Base-by-base conservation (phyloP, 2,329 filamentous ascomycete species). In the Fusarium continuum region DNA sequence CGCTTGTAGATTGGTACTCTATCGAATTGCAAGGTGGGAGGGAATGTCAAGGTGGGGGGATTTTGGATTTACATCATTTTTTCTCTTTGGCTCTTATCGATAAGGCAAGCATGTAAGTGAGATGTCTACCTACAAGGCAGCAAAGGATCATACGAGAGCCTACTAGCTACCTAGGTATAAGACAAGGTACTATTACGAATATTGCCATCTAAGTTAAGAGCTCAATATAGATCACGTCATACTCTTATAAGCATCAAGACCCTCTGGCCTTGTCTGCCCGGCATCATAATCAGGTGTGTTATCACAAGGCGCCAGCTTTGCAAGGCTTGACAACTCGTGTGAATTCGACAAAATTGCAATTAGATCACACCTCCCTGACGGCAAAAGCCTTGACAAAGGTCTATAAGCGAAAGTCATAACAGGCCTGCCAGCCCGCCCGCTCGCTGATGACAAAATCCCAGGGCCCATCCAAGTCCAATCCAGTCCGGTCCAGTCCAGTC, bases 371-470 rank as follows among this genome's bases (percentile, higher is more conserved):
- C 11, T 22, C 22, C 19, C 14, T 35, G 32, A 38, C 7, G 26
- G 9, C 20, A 45, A 41, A 50, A 43, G 23, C 28, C 50, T 36
- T 34, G 38, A 41, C 19, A 28, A 45, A 44, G 57, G 44, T 67
- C 66, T 71, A 70, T 61, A 57, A 69, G 53, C 44, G 67, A 70
- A 66, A 55, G 67, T 68, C 52, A 57, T 59, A 65, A 65, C 41
- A 55, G 61, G 53, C 47, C 46, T 55, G 58, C 48, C 35, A 46
- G 25, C 38, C 39, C 56, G 56, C 34, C 61, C 43, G 48, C 56
- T 61, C 49, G 46, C 28, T 50, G 39, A 32, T 57, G 35, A 65
- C 22, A 61, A 64, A 64, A 51, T 51, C 35, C 49, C 45, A 56
- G 45, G n/a, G 38, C 43, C 45, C 56, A 51, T 55, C 44, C 52